Conservation (phyloP, 192 early-diverging fungal species). For the Coemansia nantahalensis region DNA sequence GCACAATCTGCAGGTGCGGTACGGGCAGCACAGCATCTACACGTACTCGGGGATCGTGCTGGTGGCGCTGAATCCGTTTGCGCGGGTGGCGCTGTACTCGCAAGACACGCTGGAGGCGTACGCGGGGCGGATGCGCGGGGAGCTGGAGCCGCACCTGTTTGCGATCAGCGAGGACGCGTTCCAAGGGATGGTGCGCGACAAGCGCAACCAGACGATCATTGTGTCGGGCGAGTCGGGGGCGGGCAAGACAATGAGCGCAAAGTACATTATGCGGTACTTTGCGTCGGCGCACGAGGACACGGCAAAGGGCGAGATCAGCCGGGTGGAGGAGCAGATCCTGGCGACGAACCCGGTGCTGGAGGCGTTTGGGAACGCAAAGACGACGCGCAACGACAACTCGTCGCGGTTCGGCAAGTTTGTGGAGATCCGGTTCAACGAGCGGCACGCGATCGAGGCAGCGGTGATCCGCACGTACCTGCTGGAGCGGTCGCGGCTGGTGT, state of each 20-base stretch:
- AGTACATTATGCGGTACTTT: slow-evolving; percentile 99
- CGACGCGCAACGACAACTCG: slow-evolving; percentile 97
- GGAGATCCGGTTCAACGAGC: slow-evolving; percentile 90
- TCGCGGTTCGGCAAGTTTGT: slow-evolving; percentile 99
- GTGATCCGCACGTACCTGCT: slow-evolving; percentile 94
- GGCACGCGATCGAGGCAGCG: slow-evolving; percentile 85
- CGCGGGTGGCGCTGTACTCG: slow-evolving; percentile 82
- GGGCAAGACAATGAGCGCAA: slow-evolving; percentile 95
- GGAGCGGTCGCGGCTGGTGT: slow-evolving; percentile 93
- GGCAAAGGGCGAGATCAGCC: slow-evolving; percentile 36
- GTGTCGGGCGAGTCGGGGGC: slow-evolving; percentile 97
- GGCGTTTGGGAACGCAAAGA: slow-evolving; percentile 99
- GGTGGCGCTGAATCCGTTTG: slow-evolving; percentile 97
- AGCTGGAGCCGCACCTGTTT: slow-evolving; percentile 98
- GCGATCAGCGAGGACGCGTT: slow-evolving; percentile 98
- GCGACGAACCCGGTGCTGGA: slow-evolving; percentile 99
- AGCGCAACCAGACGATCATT: slow-evolving; percentile 96
- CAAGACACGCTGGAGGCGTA: slow-evolving; percentile 91
- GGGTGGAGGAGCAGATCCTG: slow-evolving; percentile 76
- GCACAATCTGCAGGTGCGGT: slow-evolving; percentile 88
- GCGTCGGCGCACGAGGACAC: slow-evolving; percentile 67
- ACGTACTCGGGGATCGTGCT: slow-evolving; percentile 99
- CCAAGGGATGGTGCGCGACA: slow-evolving; percentile 89
- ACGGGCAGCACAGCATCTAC: slow-evolving; percentile 92
- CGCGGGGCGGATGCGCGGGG: slow-evolving; percentile 87